Evolutionary conservation across 306 rosid species (phyloP), one percentile per base, ranked within the genome.

Genomic region (Corylus avellana): DNA sequence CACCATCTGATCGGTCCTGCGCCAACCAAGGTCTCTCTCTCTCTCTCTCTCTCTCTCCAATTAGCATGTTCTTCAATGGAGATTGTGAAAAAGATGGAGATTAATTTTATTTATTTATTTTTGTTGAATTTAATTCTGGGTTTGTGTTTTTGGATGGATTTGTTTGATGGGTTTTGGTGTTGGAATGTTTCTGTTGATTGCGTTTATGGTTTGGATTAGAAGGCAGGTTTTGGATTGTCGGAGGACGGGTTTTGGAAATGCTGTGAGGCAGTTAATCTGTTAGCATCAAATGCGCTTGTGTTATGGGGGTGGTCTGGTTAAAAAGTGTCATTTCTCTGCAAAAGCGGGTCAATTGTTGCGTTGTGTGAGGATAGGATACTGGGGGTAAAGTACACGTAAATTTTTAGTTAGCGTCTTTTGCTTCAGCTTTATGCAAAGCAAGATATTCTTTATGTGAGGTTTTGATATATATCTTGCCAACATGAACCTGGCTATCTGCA

Each of bases 1-100:
- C 70, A 46, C 55, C 85, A 46, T 74, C 87, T 88, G 90, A 88
- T 78, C 84, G 80, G 78, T 81, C 92, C 76, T 76, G 74, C 85
- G 67, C 85, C 87, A 91, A 85, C 83, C 96, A 91, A 87, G 98
- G 98, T 95, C 12, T 72, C n/a, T 80, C 29, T 17, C 48, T 54
- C 53, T 66, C 8, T 64, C 58, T 69, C 2, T 57, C 16, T 66
- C 7, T 63, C 80, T 70, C 58, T 70, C 62, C 74, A 27, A 13
- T 7, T 35, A 27, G 67, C 72, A 73, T 70, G 75, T n/a, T 73
- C 80, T 39, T 75, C 20, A 10, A 57, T 59, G 47, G 56, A 46
- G 67, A 39, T 16, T 61, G 70, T 72, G 78, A 27, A 56, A 39
- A 35, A 5, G 18, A 37, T 22, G 70, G 56, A 8, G 63, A 7